A percentile compares a stretch with the other conserved stretches of the same genome.
Evolutionary conservation across 352 stramenopile genomes (phyloP).

Genomic region (Pythium rishiriense): DNA sequence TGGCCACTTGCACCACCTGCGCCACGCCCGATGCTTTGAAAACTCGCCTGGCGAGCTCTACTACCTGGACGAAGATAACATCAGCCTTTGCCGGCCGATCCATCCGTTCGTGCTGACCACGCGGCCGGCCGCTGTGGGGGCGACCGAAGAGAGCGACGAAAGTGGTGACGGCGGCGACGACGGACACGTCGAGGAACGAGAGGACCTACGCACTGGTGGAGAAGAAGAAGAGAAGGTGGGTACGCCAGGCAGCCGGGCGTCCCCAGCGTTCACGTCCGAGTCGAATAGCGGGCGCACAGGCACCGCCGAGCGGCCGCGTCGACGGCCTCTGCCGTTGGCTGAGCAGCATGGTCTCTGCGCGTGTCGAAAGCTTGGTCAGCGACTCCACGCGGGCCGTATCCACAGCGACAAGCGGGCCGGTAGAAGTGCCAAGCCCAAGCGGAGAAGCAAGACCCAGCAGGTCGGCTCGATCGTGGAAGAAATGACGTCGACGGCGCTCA

Average conservation of each 20-base stretch:
- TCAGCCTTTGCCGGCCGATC: constrained; percentile 27
- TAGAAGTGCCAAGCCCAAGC: background rate
- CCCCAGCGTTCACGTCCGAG: constrained; percentile 5
- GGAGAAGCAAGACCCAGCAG: constrained; percentile 4
- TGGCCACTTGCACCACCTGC: constrained; percentile 45
- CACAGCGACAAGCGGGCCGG: background rate
- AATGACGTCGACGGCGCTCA: constrained; percentile 17
- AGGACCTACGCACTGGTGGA: constrained; percentile 1
- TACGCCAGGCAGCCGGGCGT: background rate
- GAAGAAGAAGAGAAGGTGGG: background rate
- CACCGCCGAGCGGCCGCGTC: too few relatives aligned
- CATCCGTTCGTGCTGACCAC: background rate
- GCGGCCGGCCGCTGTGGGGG: too few relatives aligned
- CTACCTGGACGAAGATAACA: constrained; percentile 46
- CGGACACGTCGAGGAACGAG: background rate
- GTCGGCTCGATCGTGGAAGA: constrained; percentile 23
- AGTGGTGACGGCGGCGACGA: background rate
- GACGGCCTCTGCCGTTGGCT: background rate
- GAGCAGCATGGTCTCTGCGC: constrained; percentile 31
- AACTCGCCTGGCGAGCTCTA: constrained; percentile 26
- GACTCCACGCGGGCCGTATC: constrained; percentile 9
- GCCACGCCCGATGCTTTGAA: constrained; percentile 32
- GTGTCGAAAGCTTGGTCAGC: constrained; percentile 43
- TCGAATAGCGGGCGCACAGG: too few relatives aligned
- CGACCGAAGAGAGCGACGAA: background rate